Evolutionary conservation across 2,329 filamentous ascomycete genomes (phyloP), one percentile per base, ranked within the genome.

Genomic region (Colletotrichum melonis): DNA sequence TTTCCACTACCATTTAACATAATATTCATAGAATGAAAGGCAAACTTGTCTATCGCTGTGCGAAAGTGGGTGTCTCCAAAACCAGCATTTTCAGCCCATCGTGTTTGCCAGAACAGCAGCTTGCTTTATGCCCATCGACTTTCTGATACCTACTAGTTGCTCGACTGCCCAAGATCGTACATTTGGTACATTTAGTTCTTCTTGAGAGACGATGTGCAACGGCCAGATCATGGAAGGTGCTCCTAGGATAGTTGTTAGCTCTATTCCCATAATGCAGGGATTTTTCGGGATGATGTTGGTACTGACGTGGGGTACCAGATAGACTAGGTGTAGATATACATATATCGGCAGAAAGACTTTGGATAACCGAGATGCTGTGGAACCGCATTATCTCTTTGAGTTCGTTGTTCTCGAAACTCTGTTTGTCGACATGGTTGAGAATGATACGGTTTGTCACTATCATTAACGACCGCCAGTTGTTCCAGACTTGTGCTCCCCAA

Each of bases 401-500:
- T 6, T 11, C 16, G 12, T 55, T 46, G 5, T 52, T 19, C 0
- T 49, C 2, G 11, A 57, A 32, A 6, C 22, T 19, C 38, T 62
- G 56, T 19, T 57, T n/a, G 8, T 49, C 46, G 2, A 68, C 46
- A 30, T 26, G 46, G 38, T 68, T 46, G 2, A 57, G 32, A 1
- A 78, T 69, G 12, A 76, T 73, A 55, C 72, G 69, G 30, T 75
- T 74, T 12, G 63, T 63, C 14, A 78, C 26, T 11, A 77, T 73
- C 4, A 72, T 54, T 49, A 76, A 9, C 2, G 70, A 66, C 14
- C 76, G 76, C 77, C 76, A 78, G 54, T 76, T 77, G 26, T 77
- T 78, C 76, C 76, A 78, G 9, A 73, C 69, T n/a, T 76, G 58
- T 1, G 76, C 77, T 16, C 58, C 66, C 72, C 73, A 75, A 16